Evolutionary conservation across 192 early-diverging fungal genomes (phyloP).

Genomic region (Coemansia sp.): DNA sequence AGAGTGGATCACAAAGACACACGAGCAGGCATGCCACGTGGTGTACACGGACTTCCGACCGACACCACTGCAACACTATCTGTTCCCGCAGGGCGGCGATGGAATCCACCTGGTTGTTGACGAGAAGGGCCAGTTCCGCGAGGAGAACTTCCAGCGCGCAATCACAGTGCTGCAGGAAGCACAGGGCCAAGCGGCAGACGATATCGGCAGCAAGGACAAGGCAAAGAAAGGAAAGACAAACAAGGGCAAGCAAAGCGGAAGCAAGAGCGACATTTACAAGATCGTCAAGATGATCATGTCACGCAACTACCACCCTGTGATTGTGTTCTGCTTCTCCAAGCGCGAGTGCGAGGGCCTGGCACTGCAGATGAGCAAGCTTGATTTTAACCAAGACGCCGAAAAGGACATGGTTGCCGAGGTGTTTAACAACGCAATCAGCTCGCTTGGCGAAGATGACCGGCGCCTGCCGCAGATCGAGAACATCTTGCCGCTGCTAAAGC

Average conservation of each 20-base stretch:
- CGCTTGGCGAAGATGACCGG: slow-evolving; percentile 87
- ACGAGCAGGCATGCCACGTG: slow-evolving; percentile 97
- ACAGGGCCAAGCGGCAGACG: slow-evolving; percentile 61
- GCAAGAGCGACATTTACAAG: slow-evolving; percentile 84
- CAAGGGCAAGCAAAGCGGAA: slow-evolving; percentile 60
- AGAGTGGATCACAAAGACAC: slow-evolving; percentile 95
- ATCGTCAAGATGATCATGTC: slow-evolving; percentile 94
- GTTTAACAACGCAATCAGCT: slow-evolving; percentile 83
- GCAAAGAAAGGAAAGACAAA: slow-evolving; percentile 57
- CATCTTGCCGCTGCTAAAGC: slow-evolving; percentile 83
- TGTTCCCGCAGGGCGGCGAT: slow-evolving; percentile 87
- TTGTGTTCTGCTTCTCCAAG: slow-evolving; percentile 95
- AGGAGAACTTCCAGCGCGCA: slow-evolving; percentile 94
- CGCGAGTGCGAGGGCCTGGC: slow-evolving; percentile 92
- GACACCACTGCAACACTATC: slow-evolving; percentile 95
- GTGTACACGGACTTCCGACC: slow-evolving; percentile 98
- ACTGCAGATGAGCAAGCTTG: slow-evolving; percentile 85
- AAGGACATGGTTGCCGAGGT: slow-evolving; percentile 81
- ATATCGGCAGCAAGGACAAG: slow-evolving; percentile 46
- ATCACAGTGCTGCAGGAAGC: slow-evolving; percentile 69
- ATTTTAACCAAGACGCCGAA: slow-evolving; percentile 86
- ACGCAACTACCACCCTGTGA: slow-evolving; percentile 97
- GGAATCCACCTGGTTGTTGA: slow-evolving; percentile 96
- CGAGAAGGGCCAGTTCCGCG: slow-evolving; percentile 90
- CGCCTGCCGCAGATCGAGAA: slow-evolving; percentile 89